Evolutionary conservation across 164 flowering plant species (phyloP).

Genomic region (Taxillus chinensis): DNA sequence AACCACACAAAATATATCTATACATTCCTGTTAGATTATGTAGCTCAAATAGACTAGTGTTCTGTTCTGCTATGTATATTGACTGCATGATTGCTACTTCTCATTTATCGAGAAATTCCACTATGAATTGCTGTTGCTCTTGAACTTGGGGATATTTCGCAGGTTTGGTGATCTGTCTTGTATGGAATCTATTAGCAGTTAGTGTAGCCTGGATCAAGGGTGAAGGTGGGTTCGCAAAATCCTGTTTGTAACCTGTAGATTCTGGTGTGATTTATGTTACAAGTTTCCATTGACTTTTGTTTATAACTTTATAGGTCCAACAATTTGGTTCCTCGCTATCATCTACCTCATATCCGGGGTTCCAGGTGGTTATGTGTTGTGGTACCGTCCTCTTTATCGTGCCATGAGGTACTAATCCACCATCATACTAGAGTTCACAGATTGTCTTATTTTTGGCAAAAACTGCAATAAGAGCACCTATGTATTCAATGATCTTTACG

Average conservation of each 20-base stretch:
- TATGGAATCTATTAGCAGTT: conserved; percentile 60
- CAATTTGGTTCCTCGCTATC: conserved; percentile 56
- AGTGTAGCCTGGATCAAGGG: conserved; percentile 59
- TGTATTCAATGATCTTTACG: no score
- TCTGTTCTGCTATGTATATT: no score
- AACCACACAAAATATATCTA: no score
- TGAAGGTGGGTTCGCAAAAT: conserved; percentile 32
- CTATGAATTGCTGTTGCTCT: not conserved
- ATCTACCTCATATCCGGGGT: conserved; percentile 57
- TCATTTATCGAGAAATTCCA: not conserved
- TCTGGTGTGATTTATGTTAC: not conserved
- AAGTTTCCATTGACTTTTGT: not conserved
- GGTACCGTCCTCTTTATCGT: conserved; percentile 75
- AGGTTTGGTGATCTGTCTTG: conserved; percentile 45
- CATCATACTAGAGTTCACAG: not conserved
- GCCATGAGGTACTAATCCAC: conserved; percentile 45
- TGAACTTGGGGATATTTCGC: conserved; percentile 8
- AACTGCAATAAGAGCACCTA: no score
- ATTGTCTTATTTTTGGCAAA: no score
- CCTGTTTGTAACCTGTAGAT: not conserved
- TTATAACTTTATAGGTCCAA: conserved; percentile 35
- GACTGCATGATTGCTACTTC: no score
- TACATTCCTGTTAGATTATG: no score
- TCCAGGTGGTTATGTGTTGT: conserved; percentile 51
- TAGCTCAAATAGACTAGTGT: no score